Evolutionary conservation across 2,329 filamentous ascomycete genomes (phyloP).

Genomic region (Ophiocordyceps camponoti-leonardi): DNA sequence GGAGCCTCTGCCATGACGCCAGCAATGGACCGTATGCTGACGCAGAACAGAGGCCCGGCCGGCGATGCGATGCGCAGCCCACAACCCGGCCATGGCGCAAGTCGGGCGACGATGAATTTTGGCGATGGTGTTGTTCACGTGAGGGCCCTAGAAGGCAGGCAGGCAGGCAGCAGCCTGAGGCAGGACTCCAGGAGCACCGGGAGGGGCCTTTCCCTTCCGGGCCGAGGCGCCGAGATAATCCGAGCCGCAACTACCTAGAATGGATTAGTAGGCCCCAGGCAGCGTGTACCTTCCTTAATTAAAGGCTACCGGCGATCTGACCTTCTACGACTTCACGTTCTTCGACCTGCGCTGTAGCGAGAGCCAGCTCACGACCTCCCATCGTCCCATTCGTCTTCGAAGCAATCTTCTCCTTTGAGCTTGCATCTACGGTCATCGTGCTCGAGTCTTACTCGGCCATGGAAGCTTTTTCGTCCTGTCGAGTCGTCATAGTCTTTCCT

Average conservation of each 20-base stretch:
- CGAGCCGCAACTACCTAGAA: background rate
- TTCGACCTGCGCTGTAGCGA: background rate
- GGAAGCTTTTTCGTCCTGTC: background rate
- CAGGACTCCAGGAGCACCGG: too few species aligned
- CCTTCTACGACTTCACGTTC: too few species aligned
- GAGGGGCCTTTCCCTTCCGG: background rate
- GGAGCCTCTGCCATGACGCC: background rate
- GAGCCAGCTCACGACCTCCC: background rate
- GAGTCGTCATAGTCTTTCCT: background rate
- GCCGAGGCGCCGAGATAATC: background rate
- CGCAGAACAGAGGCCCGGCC: background rate
- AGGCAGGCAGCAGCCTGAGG: too few species aligned
- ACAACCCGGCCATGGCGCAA: background rate
- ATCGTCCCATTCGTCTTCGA: too few species aligned
- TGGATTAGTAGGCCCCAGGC: too few species aligned
- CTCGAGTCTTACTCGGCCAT: background rate
- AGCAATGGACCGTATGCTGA: background rate
- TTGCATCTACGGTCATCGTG: too few species aligned
- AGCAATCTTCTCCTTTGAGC: too few species aligned
- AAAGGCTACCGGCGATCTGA: too few species aligned
- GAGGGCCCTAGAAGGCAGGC: background rate
- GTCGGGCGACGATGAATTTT: background rate
- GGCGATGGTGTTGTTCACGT: background rate
- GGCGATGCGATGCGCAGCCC: background rate
- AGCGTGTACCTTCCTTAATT: too few species aligned